Evolutionary conservation across 225 moss, liverwort and hornwort species (phyloP), one percentile per base, ranked within the genome.

Genomic region (Antitrichia curtipendula): DNA sequence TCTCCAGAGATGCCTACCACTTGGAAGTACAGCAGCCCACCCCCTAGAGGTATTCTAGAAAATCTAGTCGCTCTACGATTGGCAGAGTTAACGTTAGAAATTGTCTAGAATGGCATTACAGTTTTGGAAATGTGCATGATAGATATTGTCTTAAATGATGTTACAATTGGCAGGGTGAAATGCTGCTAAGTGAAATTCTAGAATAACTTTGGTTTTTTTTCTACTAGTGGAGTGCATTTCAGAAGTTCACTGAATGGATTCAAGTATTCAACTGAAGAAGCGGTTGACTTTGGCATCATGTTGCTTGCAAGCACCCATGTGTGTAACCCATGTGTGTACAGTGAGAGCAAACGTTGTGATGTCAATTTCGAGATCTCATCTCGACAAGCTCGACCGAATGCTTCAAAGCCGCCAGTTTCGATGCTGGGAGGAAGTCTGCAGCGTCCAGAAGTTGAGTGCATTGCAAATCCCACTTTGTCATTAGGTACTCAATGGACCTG

Each of bases 391-490:
- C 90, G 47, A 93, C 85, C 36, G 94, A 92, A 78, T 80, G 90
- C 64, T 91, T 84, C 89, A 94, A 86, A 32, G 80, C 47, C 9
- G 90, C 87, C 47, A 93, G 83, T 85, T 93, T 93, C 23, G 89
- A 88, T 43, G 85, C 73, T 11, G 95, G 94, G 69, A 95, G 88
- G 72, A 95, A 91, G 36, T 95, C 93, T n/a, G 91, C 87, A 59
- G 92, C 94, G 88, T 96, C 95, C 75, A 93, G 86, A 47, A 96
- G 91, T 69, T 40, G 87, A 50, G 87, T 93, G 87, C 93, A 91
- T 40, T 88, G 87, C 79, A 97, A 91, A 36, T 91, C 94, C 97
- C 96, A 96, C 89, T 96, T 96, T 31, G 91, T 87, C 97, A 96
- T 92, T 53, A 96, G 89, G 88, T 90, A 95, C 84, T 96, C 97